phyloP scores from a whole-genome alignment of 495 filamentous ascomycete species.

The Penicillium nucicola region DNA sequence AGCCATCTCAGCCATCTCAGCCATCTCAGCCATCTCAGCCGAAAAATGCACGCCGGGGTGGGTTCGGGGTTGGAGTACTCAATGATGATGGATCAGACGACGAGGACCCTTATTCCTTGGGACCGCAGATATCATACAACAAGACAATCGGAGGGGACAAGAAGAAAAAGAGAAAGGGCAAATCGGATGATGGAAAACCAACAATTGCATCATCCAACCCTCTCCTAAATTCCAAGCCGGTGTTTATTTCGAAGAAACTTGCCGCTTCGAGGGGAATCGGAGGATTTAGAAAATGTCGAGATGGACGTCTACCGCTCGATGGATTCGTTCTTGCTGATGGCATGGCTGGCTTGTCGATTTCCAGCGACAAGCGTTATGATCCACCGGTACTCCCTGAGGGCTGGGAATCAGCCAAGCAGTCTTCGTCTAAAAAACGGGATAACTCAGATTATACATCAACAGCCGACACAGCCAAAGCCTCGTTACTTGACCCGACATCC shows the following conservation, averaged over 20 bases:
- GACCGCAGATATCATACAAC: conserved; percentile 89
- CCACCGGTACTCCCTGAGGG: conserved; percentile 71
- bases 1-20: conserved; percentile 42
- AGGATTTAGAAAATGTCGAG: conserved; percentile 76
- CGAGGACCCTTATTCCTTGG: conserved; percentile 90
- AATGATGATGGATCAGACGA: conserved; percentile 98
- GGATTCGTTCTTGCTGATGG: conserved; percentile 78
- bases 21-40: conserved; percentile 37
- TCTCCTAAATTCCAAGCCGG: conserved; percentile 62
- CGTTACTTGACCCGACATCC: conserved; percentile 71
- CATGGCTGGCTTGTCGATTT: conserved; percentile 49
- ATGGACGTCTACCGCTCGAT: conserved; percentile 80
- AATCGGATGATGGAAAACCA: conserved; percentile 34
- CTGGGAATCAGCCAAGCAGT: conserved; percentile 68
- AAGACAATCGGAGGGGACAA: conserved; percentile 79
- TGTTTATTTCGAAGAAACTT: conserved; percentile 76
- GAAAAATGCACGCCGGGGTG: conserved; percentile 54
- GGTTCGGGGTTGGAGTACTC: conserved; percentile 83
- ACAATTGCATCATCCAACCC: conserved; percentile 54
- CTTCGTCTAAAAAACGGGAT: conserved; percentile 31
- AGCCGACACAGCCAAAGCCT: conserved; percentile 70
- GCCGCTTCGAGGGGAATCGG: conserved; percentile 52
- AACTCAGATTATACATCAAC: conserved; percentile 59
- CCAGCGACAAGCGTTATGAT: conserved; percentile 59
- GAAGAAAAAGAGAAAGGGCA: conserved; percentile 69